Conservation (phyloP, 1,139 yeast species). For the Nakaseomyces nivariensis region DNA sequence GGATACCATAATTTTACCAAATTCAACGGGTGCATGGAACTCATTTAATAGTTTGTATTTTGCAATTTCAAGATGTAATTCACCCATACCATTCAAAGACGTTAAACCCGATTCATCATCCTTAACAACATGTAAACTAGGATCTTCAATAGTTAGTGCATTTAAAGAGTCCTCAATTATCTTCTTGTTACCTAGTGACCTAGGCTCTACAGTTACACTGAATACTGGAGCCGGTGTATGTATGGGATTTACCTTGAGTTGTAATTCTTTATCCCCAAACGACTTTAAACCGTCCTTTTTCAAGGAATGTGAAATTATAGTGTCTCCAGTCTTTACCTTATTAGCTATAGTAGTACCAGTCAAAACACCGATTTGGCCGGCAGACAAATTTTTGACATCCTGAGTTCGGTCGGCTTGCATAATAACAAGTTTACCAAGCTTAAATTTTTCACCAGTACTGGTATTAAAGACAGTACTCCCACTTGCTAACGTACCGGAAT, state of each 20-base stretch:
- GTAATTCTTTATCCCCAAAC: constrained; percentile 35
- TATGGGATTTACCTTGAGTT: constrained; percentile 61
- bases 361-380: constrained; percentile 89
- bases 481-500: constrained; percentile 63
- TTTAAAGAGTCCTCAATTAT: constrained; percentile 57
- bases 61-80: constrained; percentile 82
- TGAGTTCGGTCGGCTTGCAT: constrained; percentile 88
- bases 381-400: constrained; percentile 48
- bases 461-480: constrained; percentile 60
- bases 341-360: constrained; percentile 31
- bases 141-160: constrained; percentile 70
- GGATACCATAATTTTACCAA: constrained; percentile 79
- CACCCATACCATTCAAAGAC: constrained; percentile 91
- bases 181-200: constrained; percentile 70
- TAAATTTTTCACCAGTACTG: constrained; percentile 55
- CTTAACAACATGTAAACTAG: constrained; percentile 51
- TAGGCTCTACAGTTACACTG: constrained; percentile 75
- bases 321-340: constrained; percentile 82
- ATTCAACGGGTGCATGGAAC: constrained; percentile 68
- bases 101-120: constrained; percentile 90
- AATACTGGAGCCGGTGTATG: constrained; percentile 88
- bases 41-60: constrained; percentile 67
- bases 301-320: constrained; percentile 50
- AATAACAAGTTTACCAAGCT: constrained; percentile 56
- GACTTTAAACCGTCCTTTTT: constrained; percentile 40